Evolutionary conservation across 2,329 filamentous ascomycete genomes (phyloP).

Genomic region (Colletotrichum neosansevieriae): DNA sequence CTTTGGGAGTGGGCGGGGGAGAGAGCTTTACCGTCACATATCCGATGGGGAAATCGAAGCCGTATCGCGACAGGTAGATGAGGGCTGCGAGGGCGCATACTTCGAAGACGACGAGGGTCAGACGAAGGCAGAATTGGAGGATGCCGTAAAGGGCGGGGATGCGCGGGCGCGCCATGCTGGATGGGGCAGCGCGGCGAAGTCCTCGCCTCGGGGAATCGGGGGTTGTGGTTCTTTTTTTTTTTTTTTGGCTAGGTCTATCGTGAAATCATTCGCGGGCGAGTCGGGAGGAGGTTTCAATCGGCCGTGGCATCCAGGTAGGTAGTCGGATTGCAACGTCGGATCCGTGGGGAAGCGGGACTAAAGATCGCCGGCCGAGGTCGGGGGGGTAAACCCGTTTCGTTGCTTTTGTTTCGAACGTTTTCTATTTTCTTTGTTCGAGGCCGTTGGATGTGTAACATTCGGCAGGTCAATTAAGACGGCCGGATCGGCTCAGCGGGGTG

Average conservation of each 20-base stretch:
- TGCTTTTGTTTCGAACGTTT: slow-evolving; percentile 1
- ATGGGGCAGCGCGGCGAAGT: slow-evolving; percentile 5
- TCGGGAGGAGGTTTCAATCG: background rate
- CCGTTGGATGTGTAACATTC: background rate
- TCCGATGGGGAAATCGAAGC: slow-evolving; percentile 37
- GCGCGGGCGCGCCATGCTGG: slow-evolving; percentile 40
- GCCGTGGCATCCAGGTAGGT: background rate
- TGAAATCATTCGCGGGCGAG: slow-evolving; percentile 26
- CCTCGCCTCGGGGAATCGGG: slow-evolving; percentile 9
- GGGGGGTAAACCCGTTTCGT: background rate
- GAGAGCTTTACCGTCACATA: slow-evolving; percentile 37
- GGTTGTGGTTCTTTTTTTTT: background rate
- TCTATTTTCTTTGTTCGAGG: background rate
- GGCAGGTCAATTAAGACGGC: slow-evolving; percentile 11
- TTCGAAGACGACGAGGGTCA: slow-evolving; percentile 40
- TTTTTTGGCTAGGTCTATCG: slow-evolving; percentile 9
- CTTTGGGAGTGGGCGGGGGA: background rate
- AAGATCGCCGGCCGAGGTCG: background rate
- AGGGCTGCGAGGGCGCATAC: slow-evolving; percentile 42
- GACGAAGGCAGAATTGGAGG: slow-evolving; percentile 42
- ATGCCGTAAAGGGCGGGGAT: slow-evolving; percentile 41
- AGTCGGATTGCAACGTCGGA: background rate
- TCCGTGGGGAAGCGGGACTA: background rate
- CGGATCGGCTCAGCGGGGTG: slow-evolving; percentile 1
- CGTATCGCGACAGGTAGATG: slow-evolving; percentile 37